Percentiles rank a stretch among this genome's conserved stretches.
These are phyloP conservation scores for Boletales sp. DNA, from an alignment of 768 basidiomycete genomes.

Conservation along the genomic window DNA sequence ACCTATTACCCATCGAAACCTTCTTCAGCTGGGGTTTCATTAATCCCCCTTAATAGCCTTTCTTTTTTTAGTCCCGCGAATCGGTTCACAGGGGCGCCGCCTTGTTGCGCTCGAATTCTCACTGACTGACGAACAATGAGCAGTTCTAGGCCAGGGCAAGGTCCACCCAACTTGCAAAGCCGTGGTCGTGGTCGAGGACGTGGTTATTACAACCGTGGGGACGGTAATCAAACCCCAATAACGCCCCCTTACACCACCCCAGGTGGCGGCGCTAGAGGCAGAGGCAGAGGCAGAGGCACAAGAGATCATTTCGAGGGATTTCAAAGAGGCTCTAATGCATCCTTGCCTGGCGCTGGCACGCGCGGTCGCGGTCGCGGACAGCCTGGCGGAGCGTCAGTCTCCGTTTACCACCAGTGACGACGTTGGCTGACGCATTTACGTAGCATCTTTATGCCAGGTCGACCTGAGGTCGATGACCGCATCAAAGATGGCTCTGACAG, in stretches of 20 bases:
- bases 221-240: not conserved
- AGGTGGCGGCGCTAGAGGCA: not conserved
- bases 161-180: not conserved
- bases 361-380: constrained; percentile 10
- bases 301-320: not conserved
- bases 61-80: too few species aligned
- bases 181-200: constrained; percentile 11
- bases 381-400: constrained; percentile 19
- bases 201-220: not conserved
- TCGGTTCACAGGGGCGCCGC: too few species aligned
- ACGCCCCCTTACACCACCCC: not conserved
- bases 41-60: too few species aligned
- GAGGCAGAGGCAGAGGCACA: constrained; percentile 20
- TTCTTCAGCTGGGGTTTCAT: too few species aligned
- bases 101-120: too few species aligned
- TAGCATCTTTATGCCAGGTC: constrained; percentile 31
- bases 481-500: constrained; percentile 37
- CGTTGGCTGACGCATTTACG: not conserved
- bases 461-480: constrained; percentile 52
- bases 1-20: too few species aligned
- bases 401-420: not conserved
- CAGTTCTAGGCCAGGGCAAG: constrained; percentile 5
- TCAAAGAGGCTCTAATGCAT: constrained; percentile 7
- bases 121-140: constrained; percentile 4
- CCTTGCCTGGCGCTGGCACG: constrained; percentile 17